Evolutionary conservation across 2,329 filamentous ascomycete genomes (phyloP).

Genomic region (Anisogramma anomala): DNA sequence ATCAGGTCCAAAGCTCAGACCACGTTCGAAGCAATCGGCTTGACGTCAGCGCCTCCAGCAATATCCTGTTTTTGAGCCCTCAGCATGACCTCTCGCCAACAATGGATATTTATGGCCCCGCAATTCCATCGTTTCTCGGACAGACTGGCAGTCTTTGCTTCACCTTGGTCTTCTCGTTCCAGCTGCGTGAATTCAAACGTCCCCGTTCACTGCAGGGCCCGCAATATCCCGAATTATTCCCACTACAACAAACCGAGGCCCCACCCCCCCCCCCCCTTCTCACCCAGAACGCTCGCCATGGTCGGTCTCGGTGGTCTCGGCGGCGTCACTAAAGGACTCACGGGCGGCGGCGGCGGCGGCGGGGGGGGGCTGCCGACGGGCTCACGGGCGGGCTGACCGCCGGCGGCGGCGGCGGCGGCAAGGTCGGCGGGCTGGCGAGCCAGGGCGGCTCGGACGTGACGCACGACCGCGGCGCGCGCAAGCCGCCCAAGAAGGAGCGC

Average conservation of each 20-base stretch:
- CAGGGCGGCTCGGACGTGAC: conserved; percentile 13
- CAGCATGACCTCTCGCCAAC: conserved; percentile 8
- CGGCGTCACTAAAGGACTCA: neutral
- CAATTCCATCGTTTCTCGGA: too few species aligned
- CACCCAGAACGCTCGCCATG: neutral
- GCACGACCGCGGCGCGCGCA: conserved; percentile 17
- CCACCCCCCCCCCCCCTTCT: neutral
- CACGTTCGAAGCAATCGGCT: neutral
- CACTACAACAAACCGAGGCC: neutral
- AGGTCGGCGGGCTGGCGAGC: conserved; percentile 9
- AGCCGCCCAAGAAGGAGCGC: conserved; percentile 19
- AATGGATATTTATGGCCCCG: neutral
- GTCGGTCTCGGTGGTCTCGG: conserved; percentile 2
- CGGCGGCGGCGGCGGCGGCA: conserved; percentile 9
- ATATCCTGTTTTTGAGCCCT: conserved; percentile 13
- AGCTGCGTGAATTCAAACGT: too few species aligned
- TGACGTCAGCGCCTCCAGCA: conserved; percentile 13
- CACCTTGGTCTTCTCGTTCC: neutral
- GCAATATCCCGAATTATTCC: too few species aligned
- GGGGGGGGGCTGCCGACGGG: neutral
- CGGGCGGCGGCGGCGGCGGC: neutral
- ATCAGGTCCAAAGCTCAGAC: too few species aligned
- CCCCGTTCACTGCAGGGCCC: too few species aligned
- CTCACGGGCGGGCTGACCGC: neutral
- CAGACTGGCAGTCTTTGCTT: neutral